Evolutionary conservation across 75 land plant genomes (phyloP), one percentile per base, ranked within the genome.

Genomic region (Pinus albicaulis): DNA sequence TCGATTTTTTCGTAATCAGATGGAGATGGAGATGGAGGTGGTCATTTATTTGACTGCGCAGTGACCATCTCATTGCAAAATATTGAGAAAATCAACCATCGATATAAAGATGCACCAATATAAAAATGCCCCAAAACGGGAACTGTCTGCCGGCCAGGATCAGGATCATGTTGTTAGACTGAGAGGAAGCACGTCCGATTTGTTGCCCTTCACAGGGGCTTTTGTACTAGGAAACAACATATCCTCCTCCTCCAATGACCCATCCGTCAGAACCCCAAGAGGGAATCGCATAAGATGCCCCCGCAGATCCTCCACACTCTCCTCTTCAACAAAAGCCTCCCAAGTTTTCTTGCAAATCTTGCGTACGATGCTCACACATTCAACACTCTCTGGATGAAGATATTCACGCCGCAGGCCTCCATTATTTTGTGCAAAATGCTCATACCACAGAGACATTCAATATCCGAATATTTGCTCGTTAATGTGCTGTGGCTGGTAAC

Each of bases 391-490:
- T 0, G 97, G 94, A 60, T 85, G 72, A 56, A 53, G 48, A 57
- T 66, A 66, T 66, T 66, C 70, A 2, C 6, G 2, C 44, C n/a
- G 11, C 1, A 83, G 85, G 11, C 57, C 55, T 16, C 79, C 84
- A 7, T 87, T 84, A 0, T 76, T 59, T 19, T 22, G 56, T 14
- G 86, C 78, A 1, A 88, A 84, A 61, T 95, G 98, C 57, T 95
- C 98, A 26, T 85, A 90, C 95, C 98, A 95, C 20, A 95, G 81
- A 2, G 93, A 87, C 93, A 95, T 81, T 1, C 98, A 75, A 69
- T 82, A 92, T 24, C 83, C 77, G 57, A 76, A 83, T 31, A 95
- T 84, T 7, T 89, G 82, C 6, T 77, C 15, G 0, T 74, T 78
- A 15, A 59, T 57, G 41, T 82, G 75, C 53, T 78, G 31, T 5